These are phyloP conservation scores for Petunia secreta DNA, from an alignment of 257 asterid species.

Conservation along the genomic window DNA sequence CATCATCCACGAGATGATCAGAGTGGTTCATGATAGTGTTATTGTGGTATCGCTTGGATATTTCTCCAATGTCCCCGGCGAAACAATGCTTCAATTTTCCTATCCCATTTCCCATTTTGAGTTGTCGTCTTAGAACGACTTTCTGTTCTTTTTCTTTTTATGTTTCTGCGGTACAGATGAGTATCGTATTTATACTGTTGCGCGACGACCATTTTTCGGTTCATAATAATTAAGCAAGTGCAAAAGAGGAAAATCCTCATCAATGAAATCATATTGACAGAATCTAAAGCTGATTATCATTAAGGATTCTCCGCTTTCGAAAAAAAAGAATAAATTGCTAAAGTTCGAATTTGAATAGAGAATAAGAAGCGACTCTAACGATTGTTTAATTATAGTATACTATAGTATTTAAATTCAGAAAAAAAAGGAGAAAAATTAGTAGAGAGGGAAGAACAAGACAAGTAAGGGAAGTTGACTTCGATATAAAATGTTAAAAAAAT, in stretches of 20 bases:
- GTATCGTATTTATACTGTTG: too few relatives aligned
- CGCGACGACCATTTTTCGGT: neutral
- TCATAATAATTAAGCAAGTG: neutral
- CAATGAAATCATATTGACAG: neutral
- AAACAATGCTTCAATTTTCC: slow-evolving; percentile 59
- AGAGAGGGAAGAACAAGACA: too few relatives aligned
- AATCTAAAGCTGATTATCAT: neutral
- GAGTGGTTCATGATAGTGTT: slow-evolving; percentile 39
- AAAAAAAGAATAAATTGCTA: neutral
- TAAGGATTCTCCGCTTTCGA: neutral
- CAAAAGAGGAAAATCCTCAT: neutral
- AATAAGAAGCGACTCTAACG: too few relatives aligned
- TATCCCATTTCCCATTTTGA: slow-evolving; percentile 69
- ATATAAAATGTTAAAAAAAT: neutral
- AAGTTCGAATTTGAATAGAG: neutral
- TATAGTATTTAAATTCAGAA: neutral
- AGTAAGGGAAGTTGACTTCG: neutral
- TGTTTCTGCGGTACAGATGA: neutral
- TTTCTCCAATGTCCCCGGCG: slow-evolving; percentile 77
- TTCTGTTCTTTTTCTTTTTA: neutral
- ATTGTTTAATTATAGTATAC: neutral
- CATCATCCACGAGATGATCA: slow-evolving; percentile 58
- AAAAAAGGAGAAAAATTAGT: neutral
- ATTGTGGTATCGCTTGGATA: slow-evolving; percentile 69
- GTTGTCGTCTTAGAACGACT: neutral